A percentile compares a stretch with the other conserved stretches of the same genome.
Evolutionary conservation across 1,284 basidiomycete genomes (phyloP).

Genomic region (Coniferiporia sulphurascens): DNA sequence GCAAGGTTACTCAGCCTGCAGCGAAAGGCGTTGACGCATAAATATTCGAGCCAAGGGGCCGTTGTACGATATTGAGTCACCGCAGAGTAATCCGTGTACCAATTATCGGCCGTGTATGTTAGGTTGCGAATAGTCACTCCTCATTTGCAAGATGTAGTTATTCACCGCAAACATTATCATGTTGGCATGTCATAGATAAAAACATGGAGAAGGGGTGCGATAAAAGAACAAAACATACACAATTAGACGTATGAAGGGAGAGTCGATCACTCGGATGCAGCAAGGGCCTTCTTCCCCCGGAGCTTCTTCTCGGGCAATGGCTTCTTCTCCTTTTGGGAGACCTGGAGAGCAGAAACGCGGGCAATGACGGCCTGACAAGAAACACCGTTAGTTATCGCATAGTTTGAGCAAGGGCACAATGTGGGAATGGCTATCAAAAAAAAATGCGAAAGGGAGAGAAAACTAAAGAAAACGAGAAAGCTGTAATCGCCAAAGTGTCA

Average conservation of each 20-base stretch:
- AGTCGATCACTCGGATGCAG: slow-evolving; percentile 11
- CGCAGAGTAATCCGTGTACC: not conserved
- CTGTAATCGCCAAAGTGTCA: slow-evolving; percentile 72
- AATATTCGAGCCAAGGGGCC: slow-evolving; percentile 16
- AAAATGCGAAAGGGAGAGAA: slow-evolving; percentile 18
- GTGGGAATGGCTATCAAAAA: slow-evolving; percentile 13
- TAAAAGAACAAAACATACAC: not conserved
- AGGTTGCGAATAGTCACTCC: not conserved
- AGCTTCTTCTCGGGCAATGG: slow-evolving; percentile 65
- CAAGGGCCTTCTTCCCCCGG: slow-evolving; percentile 65
- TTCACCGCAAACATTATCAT: not conserved
- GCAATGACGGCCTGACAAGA: slow-evolving; percentile 69
- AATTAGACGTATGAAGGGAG: not conserved
- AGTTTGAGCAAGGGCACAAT: slow-evolving; percentile 14
- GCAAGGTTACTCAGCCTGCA: slow-evolving; percentile 56
- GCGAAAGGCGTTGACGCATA: slow-evolving; percentile 40
- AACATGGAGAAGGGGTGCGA: slow-evolving; percentile 5
- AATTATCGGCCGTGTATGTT: not conserved
- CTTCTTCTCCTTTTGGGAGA: slow-evolving; percentile 71
- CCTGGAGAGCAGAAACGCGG: slow-evolving; percentile 72
- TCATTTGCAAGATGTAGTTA: not conserved
- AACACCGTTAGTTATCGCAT: slow-evolving; percentile 27
- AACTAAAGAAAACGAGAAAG: slow-evolving; percentile 18
- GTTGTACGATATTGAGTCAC: not conserved
- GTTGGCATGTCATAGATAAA: not conserved